Conservation (phyloP, 805 yeast species). For the Metschnikowia hibisci region DNA sequence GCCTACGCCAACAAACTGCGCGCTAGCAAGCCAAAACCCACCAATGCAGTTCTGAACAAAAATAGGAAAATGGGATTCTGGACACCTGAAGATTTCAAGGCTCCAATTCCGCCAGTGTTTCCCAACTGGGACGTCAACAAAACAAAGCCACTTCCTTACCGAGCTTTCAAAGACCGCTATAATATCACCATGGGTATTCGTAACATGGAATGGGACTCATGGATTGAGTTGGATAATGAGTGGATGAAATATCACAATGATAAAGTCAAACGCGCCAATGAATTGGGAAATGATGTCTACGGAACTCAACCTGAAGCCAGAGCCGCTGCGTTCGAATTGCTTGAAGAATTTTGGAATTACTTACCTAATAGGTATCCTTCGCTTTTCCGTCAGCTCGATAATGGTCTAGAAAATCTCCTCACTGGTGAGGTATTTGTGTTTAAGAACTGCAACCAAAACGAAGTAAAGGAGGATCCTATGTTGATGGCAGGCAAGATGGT, state of each 20-base stretch:
- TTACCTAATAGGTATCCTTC: constrained; percentile 58
- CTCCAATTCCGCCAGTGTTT: constrained; percentile 49
- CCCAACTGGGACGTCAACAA: constrained; percentile 46
- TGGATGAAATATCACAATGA: constrained; percentile 54
- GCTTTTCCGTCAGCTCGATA: constrained; percentile 42
- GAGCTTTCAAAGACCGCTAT: constrained; percentile 65
- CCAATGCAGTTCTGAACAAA: constrained; percentile 29
- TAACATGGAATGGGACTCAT: constrained; percentile 53
- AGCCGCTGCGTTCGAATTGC: constrained; percentile 52
- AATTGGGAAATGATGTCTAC: constrained; percentile 44
- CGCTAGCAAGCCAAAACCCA: neutral
- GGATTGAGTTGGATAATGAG: constrained; percentile 69
- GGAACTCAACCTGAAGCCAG: constrained; percentile 50
- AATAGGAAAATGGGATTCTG: constrained; percentile 47
- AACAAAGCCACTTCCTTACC: constrained; percentile 57
- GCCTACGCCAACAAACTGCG: constrained; percentile 8
- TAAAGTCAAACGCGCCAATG: constrained; percentile 47
- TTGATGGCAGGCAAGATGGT: constrained; percentile 52
- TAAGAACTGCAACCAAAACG: constrained; percentile 11
- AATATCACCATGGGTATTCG: constrained; percentile 68
- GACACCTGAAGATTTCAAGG: constrained; percentile 48
- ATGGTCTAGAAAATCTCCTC: constrained; percentile 47
- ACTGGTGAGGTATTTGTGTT: constrained; percentile 51
- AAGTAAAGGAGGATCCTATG: constrained; percentile 48
- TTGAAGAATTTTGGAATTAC: constrained; percentile 49